These are phyloP conservation scores for Neofusicoccum parvum DNA, from an alignment of 2,329 filamentous ascomycete species.

Conservation along the genomic window DNA sequence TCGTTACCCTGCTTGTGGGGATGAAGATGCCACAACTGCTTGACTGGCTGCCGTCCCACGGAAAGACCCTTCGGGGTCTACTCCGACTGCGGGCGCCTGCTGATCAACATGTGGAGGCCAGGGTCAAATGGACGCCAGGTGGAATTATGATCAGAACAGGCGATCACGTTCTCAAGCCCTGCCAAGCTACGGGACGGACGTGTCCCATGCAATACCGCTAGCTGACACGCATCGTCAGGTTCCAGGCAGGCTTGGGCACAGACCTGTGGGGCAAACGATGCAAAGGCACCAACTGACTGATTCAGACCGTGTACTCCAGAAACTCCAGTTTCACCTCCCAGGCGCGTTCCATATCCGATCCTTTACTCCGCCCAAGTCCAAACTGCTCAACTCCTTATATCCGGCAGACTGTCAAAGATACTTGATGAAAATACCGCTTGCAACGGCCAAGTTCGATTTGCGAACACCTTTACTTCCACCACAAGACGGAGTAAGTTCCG, in stretches of 20 bases:
- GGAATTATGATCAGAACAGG: neutral
- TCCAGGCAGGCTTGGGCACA: neutral
- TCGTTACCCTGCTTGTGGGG: neutral
- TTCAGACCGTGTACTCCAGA: neutral
- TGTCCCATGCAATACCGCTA: neutral
- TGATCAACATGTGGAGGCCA: neutral
- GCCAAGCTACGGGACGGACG: neutral
- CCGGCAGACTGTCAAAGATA: neutral
- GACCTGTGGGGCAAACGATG: neutral
- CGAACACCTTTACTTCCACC: constrained; percentile 7
- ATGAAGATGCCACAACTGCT: neutral
- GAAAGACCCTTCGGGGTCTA: neutral
- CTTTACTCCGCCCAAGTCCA: neutral
- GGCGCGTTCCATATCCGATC: neutral
- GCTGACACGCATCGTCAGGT: neutral
- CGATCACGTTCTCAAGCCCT: neutral
- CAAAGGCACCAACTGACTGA: neutral
- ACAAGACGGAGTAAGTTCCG: constrained; percentile 16
- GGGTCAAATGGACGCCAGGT: neutral
- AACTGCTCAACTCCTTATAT: neutral
- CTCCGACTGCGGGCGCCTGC: neutral
- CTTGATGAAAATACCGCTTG: neutral
- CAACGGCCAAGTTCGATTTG: neutral
- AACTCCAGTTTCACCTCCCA: neutral
- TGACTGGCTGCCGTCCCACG: no score